These are phyloP conservation scores for Trichoderma semiorbis DNA, from an alignment of 2,329 filamentous ascomycete genomes.

Conservation along the genomic window DNA sequence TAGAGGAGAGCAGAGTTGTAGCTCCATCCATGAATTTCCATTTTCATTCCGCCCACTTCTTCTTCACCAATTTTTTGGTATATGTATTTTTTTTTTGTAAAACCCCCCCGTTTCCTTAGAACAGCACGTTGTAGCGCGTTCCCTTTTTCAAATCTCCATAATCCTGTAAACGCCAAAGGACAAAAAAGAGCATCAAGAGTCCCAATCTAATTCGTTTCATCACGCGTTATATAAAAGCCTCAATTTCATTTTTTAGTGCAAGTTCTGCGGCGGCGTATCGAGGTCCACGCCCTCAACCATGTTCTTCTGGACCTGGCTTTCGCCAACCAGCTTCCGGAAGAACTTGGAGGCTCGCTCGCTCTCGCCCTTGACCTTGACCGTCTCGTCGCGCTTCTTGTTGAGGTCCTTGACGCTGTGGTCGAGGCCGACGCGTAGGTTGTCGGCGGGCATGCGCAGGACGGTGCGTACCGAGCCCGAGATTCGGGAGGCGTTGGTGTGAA, in stretches of 20 bases:
- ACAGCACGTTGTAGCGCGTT: neutral
- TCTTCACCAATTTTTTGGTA: neutral
- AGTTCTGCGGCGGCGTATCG: conserved; percentile 36
- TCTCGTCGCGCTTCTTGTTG: conserved; percentile 73
- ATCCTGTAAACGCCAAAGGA: neutral
- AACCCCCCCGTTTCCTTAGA: neutral
- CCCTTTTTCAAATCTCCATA: neutral
- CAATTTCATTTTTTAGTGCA: conserved; percentile 25
- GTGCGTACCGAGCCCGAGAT: conserved; percentile 84
- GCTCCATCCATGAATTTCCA: neutral
- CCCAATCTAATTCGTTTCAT: conserved; percentile 12
- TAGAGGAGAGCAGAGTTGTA: conserved; percentile 2
- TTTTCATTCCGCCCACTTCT: neutral
- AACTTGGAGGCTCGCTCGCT: conserved; percentile 86
- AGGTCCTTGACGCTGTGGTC: conserved; percentile 84
- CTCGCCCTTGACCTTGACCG: conserved; percentile 74
- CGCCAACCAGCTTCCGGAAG: conserved; percentile 78
- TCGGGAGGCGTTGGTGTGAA: conserved; percentile 80
- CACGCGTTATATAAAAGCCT: neutral
- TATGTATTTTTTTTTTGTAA: neutral
- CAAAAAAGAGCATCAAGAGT: neutral
- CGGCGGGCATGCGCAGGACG: conserved; percentile 81
- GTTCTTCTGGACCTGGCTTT: conserved; percentile 52
- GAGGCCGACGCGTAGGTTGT: conserved; percentile 78
- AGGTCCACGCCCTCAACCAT: conserved; percentile 53